These are phyloP conservation scores for Davidsoniella eucalypti DNA, from an alignment of 2,329 filamentous ascomycete genomes.

Conservation along the genomic window DNA sequence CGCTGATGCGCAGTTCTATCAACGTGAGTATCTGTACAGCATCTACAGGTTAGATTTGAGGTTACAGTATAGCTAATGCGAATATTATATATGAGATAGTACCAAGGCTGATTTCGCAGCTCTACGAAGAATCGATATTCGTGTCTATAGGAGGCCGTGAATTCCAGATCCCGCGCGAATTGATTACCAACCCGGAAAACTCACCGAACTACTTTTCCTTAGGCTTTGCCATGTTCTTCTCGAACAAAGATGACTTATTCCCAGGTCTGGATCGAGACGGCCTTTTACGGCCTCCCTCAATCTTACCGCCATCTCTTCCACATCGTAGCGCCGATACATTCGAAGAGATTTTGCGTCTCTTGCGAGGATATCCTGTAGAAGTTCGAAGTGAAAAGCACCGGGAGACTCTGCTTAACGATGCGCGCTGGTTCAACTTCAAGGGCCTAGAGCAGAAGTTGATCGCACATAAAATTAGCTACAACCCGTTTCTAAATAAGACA, in stretches of 20 bases:
- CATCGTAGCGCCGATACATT: constrained; percentile 74
- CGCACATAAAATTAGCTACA: constrained; percentile 58
- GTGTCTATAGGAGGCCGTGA: constrained; percentile 75
- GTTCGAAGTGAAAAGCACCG: constrained; percentile 66
- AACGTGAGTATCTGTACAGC: constrained; percentile 31
- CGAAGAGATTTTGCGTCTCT: constrained; percentile 60
- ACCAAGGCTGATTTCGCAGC: constrained; percentile 73
- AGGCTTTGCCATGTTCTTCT: constrained; percentile 79
- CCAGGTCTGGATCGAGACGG: constrained; percentile 66
- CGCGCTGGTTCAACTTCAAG: constrained; percentile 84
- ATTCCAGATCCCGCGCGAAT: constrained; percentile 78
- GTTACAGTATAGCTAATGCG: too few species aligned
- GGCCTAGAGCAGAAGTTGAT: constrained; percentile 79
- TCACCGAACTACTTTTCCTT: constrained; percentile 92
- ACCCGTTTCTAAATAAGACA: constrained; percentile 46
- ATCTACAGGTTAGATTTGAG: not conserved
- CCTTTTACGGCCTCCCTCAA: constrained; percentile 72
- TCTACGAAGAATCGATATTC: constrained; percentile 84
- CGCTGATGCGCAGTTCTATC: constrained; percentile 91
- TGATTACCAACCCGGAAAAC: constrained; percentile 74
- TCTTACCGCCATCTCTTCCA: constrained; percentile 66
- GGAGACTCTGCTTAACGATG: constrained; percentile 62
- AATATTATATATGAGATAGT: constrained; percentile 31
- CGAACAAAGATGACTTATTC: constrained; percentile 61
- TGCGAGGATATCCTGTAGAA: constrained; percentile 68